Percentiles rank a stretch among this genome's conserved stretches.
phyloP scores from a whole-genome alignment of 75 land plant genomes.

The Isoetes taiwanensis region DNA sequence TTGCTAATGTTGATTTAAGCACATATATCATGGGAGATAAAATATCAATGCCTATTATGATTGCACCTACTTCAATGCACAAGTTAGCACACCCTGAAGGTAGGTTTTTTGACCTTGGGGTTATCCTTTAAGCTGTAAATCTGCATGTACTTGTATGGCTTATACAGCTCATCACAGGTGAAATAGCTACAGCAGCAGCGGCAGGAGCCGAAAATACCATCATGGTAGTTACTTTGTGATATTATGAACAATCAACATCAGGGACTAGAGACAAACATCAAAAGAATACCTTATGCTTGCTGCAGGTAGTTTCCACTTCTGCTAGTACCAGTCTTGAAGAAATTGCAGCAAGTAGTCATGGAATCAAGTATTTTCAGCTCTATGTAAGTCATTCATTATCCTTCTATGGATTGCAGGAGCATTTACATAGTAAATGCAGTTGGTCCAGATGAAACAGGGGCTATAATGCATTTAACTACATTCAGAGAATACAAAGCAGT shows the following conservation, averaged over 20 bases:
- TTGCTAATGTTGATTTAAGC: conserved; percentile 51
- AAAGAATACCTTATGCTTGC: too few relatives aligned
- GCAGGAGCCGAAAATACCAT: conserved; percentile 61
- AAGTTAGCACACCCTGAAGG: conserved; percentile 77
- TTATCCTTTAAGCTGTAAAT: not conserved
- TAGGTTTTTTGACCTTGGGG: conserved; percentile 4
- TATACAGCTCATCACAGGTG: conserved; percentile 43
- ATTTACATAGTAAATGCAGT: too few relatives aligned
- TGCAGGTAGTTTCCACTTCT: conserved; percentile 53
- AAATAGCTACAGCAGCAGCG: conserved; percentile 84
- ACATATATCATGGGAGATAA: conserved; percentile 55
- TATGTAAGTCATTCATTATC: conserved; percentile 44
- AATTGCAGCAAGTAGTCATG: conserved; percentile 60
- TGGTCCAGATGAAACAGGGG: too few relatives aligned
- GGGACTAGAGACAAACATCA: too few relatives aligned
- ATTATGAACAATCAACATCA: not conserved
- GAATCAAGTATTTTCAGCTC: conserved; percentile 66
- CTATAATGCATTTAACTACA: too few relatives aligned
- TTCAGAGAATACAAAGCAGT: too few relatives aligned
- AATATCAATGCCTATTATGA: conserved; percentile 61
- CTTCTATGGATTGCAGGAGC: too few relatives aligned
- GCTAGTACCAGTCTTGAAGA: conserved; percentile 59
- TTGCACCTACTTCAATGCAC: conserved; percentile 78
- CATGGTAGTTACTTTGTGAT: conserved; percentile 37
- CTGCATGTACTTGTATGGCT: not conserved